A percentile compares a stretch with the other conserved stretches of the same genome.
Evolutionary conservation across 148 eudicot genomes (phyloP).

Genomic region (Dianthus caryophyllus): DNA sequence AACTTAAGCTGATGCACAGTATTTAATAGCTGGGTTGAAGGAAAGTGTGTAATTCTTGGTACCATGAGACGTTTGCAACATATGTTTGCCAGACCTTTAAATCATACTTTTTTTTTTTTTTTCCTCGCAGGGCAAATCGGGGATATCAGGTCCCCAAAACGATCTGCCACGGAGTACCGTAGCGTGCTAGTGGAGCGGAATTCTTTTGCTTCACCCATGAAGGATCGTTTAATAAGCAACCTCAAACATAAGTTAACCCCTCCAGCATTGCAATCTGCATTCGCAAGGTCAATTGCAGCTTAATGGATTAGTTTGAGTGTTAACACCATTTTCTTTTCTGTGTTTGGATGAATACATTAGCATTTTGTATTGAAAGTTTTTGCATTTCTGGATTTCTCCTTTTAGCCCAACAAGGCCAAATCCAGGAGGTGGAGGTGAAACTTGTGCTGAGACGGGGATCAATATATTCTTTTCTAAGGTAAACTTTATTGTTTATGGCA

Average conservation of each 20-base stretch:
- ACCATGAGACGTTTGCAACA: background rate
- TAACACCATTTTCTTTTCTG: background rate
- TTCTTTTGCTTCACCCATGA: constrained; percentile 85
- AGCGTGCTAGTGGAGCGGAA: constrained; percentile 87
- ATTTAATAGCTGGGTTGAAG: background rate
- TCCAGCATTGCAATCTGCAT: constrained; percentile 95
- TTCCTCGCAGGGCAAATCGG: constrained; percentile 67
- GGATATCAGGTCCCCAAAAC: constrained; percentile 83
- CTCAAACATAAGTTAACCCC: constrained; percentile 64
- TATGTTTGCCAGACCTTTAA: background rate
- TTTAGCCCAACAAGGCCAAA: constrained; percentile 79
- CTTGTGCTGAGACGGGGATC: constrained; percentile 93
- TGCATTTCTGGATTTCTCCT: constrained; percentile 11
- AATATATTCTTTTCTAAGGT: constrained; percentile 88
- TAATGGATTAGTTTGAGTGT: background rate
- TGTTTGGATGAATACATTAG: too few relatives aligned
- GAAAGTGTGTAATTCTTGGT: background rate
- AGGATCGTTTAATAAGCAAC: constrained; percentile 74
- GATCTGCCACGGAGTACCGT: constrained; percentile 73
- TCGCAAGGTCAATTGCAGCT: constrained; percentile 63
- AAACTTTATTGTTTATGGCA: background rate
- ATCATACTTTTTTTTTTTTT: background rate
- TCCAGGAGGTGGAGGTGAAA: constrained; percentile 96
- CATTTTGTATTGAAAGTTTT: constrained; percentile 1
- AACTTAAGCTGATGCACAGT: background rate